A percentile compares a stretch with the other conserved stretches of the same genome.
Evolutionary conservation across 2,329 filamentous ascomycete species (phyloP).

Genomic region (Colletotrichum truncatum): DNA sequence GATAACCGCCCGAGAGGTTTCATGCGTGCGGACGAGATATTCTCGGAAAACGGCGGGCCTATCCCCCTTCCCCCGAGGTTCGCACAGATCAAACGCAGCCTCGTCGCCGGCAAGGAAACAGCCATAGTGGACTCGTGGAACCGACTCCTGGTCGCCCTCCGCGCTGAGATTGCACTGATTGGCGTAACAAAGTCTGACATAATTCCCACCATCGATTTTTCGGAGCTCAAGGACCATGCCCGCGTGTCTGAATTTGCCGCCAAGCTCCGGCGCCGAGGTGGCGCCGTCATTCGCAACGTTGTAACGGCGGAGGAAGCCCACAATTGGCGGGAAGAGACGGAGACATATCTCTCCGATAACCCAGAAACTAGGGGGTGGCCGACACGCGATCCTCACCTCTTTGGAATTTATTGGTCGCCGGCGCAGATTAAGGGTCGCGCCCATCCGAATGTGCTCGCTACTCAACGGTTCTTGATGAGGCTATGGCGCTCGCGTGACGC

Average conservation of each 20-base stretch:
- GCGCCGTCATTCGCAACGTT: constrained; percentile 71
- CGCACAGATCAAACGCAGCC: constrained; percentile 62
- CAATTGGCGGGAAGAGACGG: constrained; percentile 59
- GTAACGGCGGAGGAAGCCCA: constrained; percentile 65
- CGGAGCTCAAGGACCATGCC: constrained; percentile 55
- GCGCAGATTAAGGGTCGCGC: constrained; percentile 74
- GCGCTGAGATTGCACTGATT: constrained; percentile 61
- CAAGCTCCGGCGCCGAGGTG: constrained; percentile 48
- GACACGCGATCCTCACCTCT: constrained; percentile 41
- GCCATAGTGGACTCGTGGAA: constrained; percentile 64
- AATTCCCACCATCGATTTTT: constrained; percentile 65
- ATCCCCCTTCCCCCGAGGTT: constrained; percentile 67
- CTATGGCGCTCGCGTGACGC: constrained; percentile 70
- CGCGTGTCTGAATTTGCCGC: constrained; percentile 60
- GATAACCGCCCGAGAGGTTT: constrained; percentile 27
- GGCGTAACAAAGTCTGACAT: constrained; percentile 58
- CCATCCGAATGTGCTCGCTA: constrained; percentile 69
- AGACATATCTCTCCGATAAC: constrained; percentile 60
- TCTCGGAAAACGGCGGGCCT: constrained; percentile 30
- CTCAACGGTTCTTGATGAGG: constrained; percentile 73
- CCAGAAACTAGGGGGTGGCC: constrained; percentile 42
- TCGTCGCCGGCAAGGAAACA: constrained; percentile 64
- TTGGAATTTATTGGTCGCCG: constrained; percentile 67
- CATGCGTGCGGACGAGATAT: constrained; percentile 27
- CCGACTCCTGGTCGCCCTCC: constrained; percentile 60